Evolutionary conservation across 352 stramenopile genomes (phyloP).

Genomic region (Phytophthora kernoviae): DNA sequence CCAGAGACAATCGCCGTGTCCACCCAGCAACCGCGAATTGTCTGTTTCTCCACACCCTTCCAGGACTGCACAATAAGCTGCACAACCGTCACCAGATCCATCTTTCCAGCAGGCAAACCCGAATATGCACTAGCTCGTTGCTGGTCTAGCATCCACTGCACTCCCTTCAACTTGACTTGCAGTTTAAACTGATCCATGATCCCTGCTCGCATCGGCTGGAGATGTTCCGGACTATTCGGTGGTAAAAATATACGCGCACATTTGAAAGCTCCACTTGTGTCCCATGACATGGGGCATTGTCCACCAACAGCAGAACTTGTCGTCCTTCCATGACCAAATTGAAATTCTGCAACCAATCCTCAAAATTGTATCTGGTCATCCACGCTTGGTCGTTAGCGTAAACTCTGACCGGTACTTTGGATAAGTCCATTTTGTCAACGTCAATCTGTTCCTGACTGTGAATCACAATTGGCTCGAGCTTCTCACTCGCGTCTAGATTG

Average conservation of each 20-base stretch:
- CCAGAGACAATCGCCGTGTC: conserved; percentile 22
- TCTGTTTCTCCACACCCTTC: conserved; percentile 6
- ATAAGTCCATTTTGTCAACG: not conserved
- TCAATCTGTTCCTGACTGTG: conserved; percentile 8
- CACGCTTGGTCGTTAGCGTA: conserved; percentile 21
- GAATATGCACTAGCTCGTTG: conserved; percentile 3
- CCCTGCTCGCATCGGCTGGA: conserved; percentile 24
- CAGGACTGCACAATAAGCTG: conserved; percentile 22
- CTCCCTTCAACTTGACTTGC: conserved; percentile 15
- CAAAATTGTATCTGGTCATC: conserved; percentile 21
- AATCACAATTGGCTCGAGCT: conserved; percentile 24
- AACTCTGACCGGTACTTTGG: conserved; percentile 12
- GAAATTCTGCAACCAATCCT: conserved; percentile 22
- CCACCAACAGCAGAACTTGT: conserved; percentile 21
- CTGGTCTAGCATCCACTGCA: conserved; percentile 29
- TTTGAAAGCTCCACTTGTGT: conserved; percentile 17
- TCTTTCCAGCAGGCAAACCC: conserved; percentile 5
- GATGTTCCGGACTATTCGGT: conserved; percentile 7
- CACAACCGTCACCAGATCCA: conserved; percentile 22
- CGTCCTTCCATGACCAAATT: conserved; percentile 20
- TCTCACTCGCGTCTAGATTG: conserved; percentile 30
- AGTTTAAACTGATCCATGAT: conserved; percentile 24
- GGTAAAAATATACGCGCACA: conserved; percentile 15
- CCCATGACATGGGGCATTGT: conserved; percentile 23
- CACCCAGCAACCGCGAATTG: conserved; percentile 21